Conservation (phyloP, 176 grass and related monocot species). For the Phyllostachys edulis region DNA sequence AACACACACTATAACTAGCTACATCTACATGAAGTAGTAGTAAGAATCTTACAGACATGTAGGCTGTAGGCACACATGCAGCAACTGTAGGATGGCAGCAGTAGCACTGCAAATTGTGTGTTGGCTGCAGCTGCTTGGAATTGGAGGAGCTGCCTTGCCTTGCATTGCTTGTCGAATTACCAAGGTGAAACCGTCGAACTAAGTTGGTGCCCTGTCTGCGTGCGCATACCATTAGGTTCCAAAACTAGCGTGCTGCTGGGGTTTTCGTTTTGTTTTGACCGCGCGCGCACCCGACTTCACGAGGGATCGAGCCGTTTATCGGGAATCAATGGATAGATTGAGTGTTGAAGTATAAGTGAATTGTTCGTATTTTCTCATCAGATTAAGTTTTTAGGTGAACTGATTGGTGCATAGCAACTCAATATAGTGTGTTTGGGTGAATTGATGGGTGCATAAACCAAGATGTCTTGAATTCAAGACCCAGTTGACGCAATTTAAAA, state of each 20-base stretch:
- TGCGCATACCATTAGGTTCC: not conserved
- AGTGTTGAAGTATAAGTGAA: no score
- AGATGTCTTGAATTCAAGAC: no score
- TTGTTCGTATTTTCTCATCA: no score
- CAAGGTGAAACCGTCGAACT: not conserved
- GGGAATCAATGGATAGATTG: not conserved
- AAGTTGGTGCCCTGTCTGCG: not conserved
- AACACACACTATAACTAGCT: not conserved
- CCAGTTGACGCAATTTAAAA: no score
- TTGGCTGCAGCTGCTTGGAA: not conserved
- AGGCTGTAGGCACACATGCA: conserved; percentile 16
- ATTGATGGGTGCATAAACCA: no score
- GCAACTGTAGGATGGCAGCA: not conserved
- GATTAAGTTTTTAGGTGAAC: no score
- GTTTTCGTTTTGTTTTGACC: conserved; percentile 10
- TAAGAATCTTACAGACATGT: conserved; percentile 19
- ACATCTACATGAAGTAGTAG: not conserved
- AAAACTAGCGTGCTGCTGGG: not conserved
- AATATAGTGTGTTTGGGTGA: no score
- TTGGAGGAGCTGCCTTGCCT: no score
- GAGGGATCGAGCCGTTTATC: not conserved
- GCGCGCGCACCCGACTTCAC: not conserved
- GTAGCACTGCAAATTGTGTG: not conserved
- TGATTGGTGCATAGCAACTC: fast-evolving
- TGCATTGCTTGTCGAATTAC: not conserved